Evolutionary conservation across 2,329 filamentous ascomycete species (phyloP).

Genomic region (Periconia sp.): DNA sequence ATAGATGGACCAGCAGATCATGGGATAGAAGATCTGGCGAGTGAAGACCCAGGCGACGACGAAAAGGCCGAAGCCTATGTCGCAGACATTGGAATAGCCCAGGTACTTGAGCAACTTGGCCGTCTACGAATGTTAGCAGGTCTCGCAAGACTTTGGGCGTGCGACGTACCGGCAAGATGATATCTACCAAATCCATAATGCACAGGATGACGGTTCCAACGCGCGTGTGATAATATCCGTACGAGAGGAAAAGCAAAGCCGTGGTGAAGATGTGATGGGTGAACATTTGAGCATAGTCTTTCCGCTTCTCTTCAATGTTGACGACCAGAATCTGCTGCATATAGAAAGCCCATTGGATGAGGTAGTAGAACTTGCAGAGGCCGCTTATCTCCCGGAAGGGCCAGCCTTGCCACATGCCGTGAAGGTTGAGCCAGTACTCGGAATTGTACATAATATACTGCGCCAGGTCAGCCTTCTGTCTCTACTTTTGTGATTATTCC

Average conservation of each 20-base stretch:
- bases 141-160: background rate
- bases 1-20: conserved; percentile 83
- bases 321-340: conserved; percentile 93
- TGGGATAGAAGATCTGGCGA: conserved; percentile 80
- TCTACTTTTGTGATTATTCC: background rate
- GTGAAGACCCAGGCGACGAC: conserved; percentile 83
- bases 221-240: conserved; percentile 84
- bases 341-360: conserved; percentile 92
- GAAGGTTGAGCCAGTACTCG: conserved; percentile 77
- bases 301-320: conserved; percentile 90
- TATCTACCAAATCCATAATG: conserved; percentile 92
- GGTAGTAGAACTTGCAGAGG: conserved; percentile 84
- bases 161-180: conserved; percentile 74
- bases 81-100: conserved; percentile 76
- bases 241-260: conserved; percentile 78
- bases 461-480: conserved; percentile 16
- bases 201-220: conserved; percentile 89
- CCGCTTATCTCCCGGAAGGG: conserved; percentile 77
- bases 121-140: conserved; percentile 58
- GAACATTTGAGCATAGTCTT: conserved; percentile 97
- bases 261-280: conserved; percentile 92
- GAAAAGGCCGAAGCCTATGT: conserved; percentile 83
- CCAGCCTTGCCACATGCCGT: conserved; percentile 83
- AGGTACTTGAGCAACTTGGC: conserved; percentile 93
- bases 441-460: conserved; percentile 83